These are phyloP conservation scores for Paraglomus brasilianum DNA, from an alignment of 192 early-diverging fungal species.

Conservation along the genomic window DNA sequence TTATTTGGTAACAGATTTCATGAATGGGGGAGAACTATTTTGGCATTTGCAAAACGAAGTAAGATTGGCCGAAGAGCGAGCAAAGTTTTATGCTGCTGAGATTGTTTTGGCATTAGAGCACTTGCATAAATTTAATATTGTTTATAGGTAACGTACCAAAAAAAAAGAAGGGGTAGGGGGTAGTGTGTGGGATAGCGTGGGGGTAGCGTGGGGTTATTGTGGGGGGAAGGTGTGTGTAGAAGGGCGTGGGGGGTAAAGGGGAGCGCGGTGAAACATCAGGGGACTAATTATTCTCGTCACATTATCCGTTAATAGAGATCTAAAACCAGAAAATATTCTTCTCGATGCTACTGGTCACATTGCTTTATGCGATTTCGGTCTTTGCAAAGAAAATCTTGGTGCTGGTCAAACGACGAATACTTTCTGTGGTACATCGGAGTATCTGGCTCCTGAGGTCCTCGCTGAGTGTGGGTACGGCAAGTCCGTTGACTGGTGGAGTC, in stretches of 20 bases:
- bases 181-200: too few species aligned
- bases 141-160: constrained; percentile 48
- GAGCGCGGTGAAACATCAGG: too few species aligned
- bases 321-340: constrained; percentile 72
- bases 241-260: too few species aligned
- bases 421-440: constrained; percentile 87
- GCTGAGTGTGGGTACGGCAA: constrained; percentile 67
- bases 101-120: constrained; percentile 67
- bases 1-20: constrained; percentile 77
- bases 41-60: constrained; percentile 70
- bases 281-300: too few species aligned
- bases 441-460: constrained; percentile 86
- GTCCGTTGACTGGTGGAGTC: constrained; percentile 80
- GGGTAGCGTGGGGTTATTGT: too few species aligned
- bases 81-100: constrained; percentile 70
- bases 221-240: too few species aligned
- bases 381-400: constrained; percentile 66
- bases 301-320: constrained; percentile 40
- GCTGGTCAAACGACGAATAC: constrained; percentile 65
- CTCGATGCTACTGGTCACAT: constrained; percentile 69
- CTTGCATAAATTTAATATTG: constrained; percentile 63
- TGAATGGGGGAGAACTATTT: constrained; percentile 80
- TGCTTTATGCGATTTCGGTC: constrained; percentile 73
- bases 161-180: too few species aligned
- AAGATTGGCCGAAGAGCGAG: constrained; percentile 58